Base-by-base conservation (phyloP, 441 rosid genomes). In the Syzygium syzygioides region DNA sequence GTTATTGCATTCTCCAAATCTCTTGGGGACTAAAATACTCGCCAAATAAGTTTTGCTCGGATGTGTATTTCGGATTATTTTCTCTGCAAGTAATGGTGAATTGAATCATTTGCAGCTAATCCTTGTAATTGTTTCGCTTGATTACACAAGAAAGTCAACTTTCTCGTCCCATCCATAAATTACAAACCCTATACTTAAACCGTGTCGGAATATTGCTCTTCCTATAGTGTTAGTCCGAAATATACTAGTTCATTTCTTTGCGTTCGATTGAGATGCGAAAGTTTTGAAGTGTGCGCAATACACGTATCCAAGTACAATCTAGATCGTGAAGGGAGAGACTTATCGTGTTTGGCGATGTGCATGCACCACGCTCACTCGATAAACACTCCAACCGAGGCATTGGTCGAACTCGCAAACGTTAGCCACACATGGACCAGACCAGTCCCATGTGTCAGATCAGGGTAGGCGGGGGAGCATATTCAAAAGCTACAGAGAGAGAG, bases 381-480 rank as follows among this genome's bases (percentile, higher is more conserved):
- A 12, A 25, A 52, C 76, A 26, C 23, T 13, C 26, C 52, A 4
- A 41, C n/a, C 83, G 9, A 23, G 83, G 83, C 28, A 8, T 37
- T 0, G 83, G 52, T 76, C 26, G 83, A 23, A 76, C 52, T 87
- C 30, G 23, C 55, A 41, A 79, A 87, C 55, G 53, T 57, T 48
- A 14, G 89, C 89, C 89, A 87, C 79, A 79, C 60, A 87, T 45
- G 83, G 83, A 41, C 80, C 80, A 71, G 52, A 71, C 45, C 80
- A 71, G 52, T 37, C 45, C 88, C 86, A 79, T 76, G 23, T 79
- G 86, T 56, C 86, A n/a, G 84, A 30, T 14, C n/a, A 87, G 20
- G 64, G 76, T 14, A 56, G 48, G 48, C 48, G 48, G 48, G 48
- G 9, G 48, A 45, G 48, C 48, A 45, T 7, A 45, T 7, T 45